These are phyloP conservation scores for Cicer chorassanicum DNA, from an alignment of 306 rosid genomes.

Conservation along the genomic window DNA sequence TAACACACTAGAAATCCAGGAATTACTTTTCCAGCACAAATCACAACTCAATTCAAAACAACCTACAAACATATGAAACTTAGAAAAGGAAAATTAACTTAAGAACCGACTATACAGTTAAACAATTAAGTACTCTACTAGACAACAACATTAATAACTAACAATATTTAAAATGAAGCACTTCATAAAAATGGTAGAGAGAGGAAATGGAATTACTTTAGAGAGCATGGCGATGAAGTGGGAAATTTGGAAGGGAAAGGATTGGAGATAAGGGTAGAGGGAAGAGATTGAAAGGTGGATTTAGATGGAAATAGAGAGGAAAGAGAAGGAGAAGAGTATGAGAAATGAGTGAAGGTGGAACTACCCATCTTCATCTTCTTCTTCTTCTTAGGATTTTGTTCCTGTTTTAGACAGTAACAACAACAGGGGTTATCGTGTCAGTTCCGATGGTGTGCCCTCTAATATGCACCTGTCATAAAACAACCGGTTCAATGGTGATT, in stretches of 20 bases:
- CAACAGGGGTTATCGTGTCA: slow-evolving; percentile 13
- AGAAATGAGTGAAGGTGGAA: slow-evolving; percentile 43
- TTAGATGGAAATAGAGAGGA: slow-evolving; percentile 35
- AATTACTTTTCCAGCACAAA: slow-evolving; percentile 8
- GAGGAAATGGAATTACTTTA: slow-evolving; percentile 42
- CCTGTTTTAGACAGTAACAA: not conserved
- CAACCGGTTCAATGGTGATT: not conserved
- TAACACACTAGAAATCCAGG: not conserved
- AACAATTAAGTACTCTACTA: slow-evolving; percentile 10
- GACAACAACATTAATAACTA: not conserved
- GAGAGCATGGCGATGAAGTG: slow-evolving; percentile 16
- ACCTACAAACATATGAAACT: not conserved
- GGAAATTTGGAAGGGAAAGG: slow-evolving; percentile 27
- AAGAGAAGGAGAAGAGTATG: slow-evolving; percentile 41
- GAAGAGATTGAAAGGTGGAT: slow-evolving; percentile 25
- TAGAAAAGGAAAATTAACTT: not conserved
- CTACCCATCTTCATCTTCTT: slow-evolving; percentile 38
- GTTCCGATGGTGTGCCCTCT: not conserved
- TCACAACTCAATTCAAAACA: not conserved
- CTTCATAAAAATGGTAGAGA: not conserved
- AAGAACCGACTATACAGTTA: not conserved
- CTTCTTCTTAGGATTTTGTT: not conserved
- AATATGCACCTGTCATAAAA: not conserved
- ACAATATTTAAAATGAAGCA: not conserved
- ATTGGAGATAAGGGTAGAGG: slow-evolving; percentile 31